These are phyloP conservation scores for Diutina pseudorugosa DNA, from an alignment of 1,139 yeast species.

Conservation along the genomic window DNA sequence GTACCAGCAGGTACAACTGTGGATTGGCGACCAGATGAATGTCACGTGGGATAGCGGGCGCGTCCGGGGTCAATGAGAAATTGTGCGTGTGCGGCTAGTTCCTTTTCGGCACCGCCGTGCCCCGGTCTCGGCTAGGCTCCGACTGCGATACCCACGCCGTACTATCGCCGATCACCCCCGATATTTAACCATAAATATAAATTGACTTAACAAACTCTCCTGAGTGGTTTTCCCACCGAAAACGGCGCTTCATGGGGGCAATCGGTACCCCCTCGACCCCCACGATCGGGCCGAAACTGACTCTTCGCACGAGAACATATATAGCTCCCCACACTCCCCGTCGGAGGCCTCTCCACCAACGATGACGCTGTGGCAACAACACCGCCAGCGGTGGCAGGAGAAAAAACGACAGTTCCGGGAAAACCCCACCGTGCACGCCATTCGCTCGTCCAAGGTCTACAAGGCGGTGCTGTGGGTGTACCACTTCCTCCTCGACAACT, in stretches of 20 bases:
- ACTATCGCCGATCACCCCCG: background rate
- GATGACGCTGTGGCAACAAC: background rate
- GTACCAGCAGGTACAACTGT: slow-evolving; percentile 11
- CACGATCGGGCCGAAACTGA: background rate
- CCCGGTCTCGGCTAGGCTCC: background rate
- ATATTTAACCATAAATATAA: too few species aligned
- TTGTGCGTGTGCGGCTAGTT: background rate
- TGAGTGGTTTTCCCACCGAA: too few species aligned
- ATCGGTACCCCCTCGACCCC: too few species aligned
- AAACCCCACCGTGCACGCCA: background rate
- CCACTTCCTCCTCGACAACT: slow-evolving; percentile 27
- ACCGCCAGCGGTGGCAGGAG: background rate
- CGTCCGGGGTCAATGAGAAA: background rate
- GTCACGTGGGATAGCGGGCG: slow-evolving; percentile 1
- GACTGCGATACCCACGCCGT: background rate
- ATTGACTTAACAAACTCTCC: too few species aligned
- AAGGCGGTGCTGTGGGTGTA: background rate
- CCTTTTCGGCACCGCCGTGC: background rate
- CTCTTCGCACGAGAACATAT: background rate
- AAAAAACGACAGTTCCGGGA: background rate
- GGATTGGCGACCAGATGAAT: slow-evolving; percentile 1
- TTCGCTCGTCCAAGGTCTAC: background rate
- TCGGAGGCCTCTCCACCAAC: background rate
- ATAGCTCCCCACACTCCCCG: background rate
- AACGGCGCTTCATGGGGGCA: too few species aligned